Percentiles rank a stretch among this genome's conserved stretches.
These are phyloP conservation scores for Nasturtium officinale DNA, from an alignment of 345 rosid species.

Conservation along the genomic window DNA sequence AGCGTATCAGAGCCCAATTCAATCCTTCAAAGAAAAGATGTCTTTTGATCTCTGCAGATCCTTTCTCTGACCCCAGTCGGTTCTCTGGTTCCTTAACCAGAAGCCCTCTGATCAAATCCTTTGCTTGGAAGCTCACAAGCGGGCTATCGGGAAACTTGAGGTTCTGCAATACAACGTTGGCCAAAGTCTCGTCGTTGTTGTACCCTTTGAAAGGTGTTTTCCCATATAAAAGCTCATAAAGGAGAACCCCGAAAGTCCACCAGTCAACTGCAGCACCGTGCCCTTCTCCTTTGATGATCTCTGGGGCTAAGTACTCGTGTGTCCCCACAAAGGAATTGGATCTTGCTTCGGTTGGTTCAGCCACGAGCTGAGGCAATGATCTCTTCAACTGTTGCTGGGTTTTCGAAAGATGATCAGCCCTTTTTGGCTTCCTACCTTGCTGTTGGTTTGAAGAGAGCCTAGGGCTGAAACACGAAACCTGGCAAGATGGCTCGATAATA, in stretches of 20 bases:
- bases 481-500: conserved; percentile 66
- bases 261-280: conserved; percentile 99
- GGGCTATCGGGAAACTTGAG: conserved; percentile 83
- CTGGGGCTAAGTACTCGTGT: conserved; percentile 97
- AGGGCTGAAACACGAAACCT: conserved; percentile 90
- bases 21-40: conserved; percentile 92
- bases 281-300: conserved; percentile 96
- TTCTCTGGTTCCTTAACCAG: conserved; percentile 89
- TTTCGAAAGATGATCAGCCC: conserved; percentile 47
- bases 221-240: conserved; percentile 87
- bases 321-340: conserved; percentile 98
- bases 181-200: conserved; percentile 83
- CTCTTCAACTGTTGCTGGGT: conserved; percentile 45
- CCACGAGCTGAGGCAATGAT: conserved; percentile 91
- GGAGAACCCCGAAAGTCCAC: conserved; percentile 96
- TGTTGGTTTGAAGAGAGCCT: conserved; percentile 66
- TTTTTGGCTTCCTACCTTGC: conserved; percentile 64
- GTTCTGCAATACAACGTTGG: conserved; percentile 72
- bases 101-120: conserved; percentile 82
- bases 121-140: conserved; percentile 77
- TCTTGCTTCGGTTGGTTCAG: conserved; percentile 95
- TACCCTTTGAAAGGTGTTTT: conserved; percentile 89
- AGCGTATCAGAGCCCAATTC: conserved; percentile 94
- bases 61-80: conserved; percentile 77
- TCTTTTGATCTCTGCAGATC: conserved; percentile 92